These are phyloP conservation scores for Phalaenopsis equestris DNA, from an alignment of 106 monocot species.

Conservation along the genomic window DNA sequence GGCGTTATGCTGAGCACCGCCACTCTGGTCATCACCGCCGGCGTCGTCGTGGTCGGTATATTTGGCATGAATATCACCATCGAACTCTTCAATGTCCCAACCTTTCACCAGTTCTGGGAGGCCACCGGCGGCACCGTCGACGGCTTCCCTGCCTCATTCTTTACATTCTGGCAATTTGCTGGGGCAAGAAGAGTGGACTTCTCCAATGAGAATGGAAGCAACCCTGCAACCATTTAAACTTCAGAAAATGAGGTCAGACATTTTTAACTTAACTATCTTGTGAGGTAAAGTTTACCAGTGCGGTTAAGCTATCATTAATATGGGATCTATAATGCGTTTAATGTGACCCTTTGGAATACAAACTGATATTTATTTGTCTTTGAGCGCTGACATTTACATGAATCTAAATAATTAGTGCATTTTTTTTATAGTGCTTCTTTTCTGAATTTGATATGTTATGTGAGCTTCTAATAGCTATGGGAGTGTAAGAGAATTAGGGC, in stretches of 20 bases:
- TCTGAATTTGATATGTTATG: too few relatives aligned
- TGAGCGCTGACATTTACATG: neutral
- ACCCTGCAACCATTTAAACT: neutral
- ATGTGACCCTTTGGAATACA: neutral
- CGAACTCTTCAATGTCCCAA: neutral
- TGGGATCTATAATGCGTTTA: neutral
- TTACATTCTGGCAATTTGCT: slow-evolving; percentile 14
- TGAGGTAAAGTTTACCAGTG: neutral
- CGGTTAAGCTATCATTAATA: neutral
- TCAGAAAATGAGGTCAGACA: neutral
- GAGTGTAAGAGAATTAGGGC: too few relatives aligned
- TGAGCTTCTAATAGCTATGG: too few relatives aligned
- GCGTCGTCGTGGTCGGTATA: slow-evolving; percentile 9
- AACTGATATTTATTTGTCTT: neutral
- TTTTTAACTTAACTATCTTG: neutral
- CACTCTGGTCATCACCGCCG: slow-evolving; percentile 9
- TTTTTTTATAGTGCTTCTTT: too few relatives aligned
- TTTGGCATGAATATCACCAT: slow-evolving; percentile 6
- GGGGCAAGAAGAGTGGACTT: slow-evolving; percentile 21
- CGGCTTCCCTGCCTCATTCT: slow-evolving; percentile 1
- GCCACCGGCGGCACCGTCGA: neutral
- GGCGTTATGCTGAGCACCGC: slow-evolving; percentile 19
- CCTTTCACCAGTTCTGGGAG: slow-evolving; percentile 14
- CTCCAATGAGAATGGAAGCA: slow-evolving; percentile 1
- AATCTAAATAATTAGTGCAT: too few relatives aligned